Evolutionary conservation across 2,329 filamentous ascomycete species (phyloP), one percentile per base, ranked within the genome.

Genomic region (Alternaria infectoria): DNA sequence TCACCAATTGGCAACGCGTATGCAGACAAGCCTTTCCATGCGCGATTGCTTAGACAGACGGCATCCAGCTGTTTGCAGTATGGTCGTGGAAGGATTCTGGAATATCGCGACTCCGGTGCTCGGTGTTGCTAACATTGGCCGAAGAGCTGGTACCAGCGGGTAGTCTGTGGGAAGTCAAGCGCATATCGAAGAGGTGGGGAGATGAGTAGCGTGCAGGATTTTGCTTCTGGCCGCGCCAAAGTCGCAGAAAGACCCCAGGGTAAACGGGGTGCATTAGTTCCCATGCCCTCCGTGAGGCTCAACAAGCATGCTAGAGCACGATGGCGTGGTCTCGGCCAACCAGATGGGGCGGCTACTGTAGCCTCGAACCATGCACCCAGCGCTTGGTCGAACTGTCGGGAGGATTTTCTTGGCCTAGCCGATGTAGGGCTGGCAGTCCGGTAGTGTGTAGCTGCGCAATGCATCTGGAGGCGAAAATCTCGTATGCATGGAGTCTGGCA

Each of bases 191-290:
- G 61, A 50, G 55, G 54, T 52, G 59, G 64, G 51, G 51, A 44
- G 45, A 50, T 59, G 25, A 64, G 54, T 45, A 62, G 55, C 64
- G 45, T 32, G 51, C 65, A 65, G 68, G 66, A 61, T 66, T 73
- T 69, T 72, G 73, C 66, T 61, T 72, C 73, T 73, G 67, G 73
- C 57, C 71, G 36, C 56, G 32, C 36, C 60, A 67, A 61, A 64
- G 65, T 52, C 19, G 59, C 54, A 59, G 51, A 32, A 36, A 26
- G 55, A 54, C 56, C 61, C 65, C 56, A 52, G 65, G 47, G 66
- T 36, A 59, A 58, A 72, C 66, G 71, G 73, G 69, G 71, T 73
- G 65, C 69, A 70, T 74, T 72, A 73, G 71, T 59, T 65, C 64
- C 65, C 67, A 61, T 51, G 54, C 51, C 52, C 51, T 61, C 67